A percentile compares a stretch with the other conserved stretches of the same genome.
Evolutionary conservation across 306 rosid species (phyloP).

Genomic region (Vigna nakashimae): DNA sequence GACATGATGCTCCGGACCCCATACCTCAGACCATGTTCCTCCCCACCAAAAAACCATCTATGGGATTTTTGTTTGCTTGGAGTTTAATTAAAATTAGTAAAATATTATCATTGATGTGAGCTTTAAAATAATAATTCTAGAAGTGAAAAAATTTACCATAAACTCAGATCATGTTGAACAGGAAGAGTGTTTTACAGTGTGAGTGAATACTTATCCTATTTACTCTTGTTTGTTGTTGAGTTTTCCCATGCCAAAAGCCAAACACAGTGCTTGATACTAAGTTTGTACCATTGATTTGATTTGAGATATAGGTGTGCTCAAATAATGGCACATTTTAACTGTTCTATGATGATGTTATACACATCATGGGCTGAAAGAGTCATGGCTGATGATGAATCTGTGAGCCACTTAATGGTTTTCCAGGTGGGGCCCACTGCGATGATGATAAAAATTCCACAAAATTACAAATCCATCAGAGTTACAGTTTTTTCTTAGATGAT

Average conservation of each 20-base stretch:
- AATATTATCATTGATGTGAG: no score
- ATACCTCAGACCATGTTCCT: conserved; percentile 27
- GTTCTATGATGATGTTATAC: conserved; percentile 45
- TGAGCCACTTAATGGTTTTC: conserved; percentile 46
- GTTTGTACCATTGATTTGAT: conserved; percentile 30
- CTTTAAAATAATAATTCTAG: no score
- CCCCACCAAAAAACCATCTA: conserved; percentile 57
- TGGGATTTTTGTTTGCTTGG: conserved; percentile 40
- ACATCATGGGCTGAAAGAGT: conserved; percentile 56
- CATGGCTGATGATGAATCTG: conserved; percentile 48
- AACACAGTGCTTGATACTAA: conserved; percentile 29
- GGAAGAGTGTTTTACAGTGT: no score
- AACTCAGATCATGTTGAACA: no score
- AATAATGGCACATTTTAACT: conserved; percentile 52
- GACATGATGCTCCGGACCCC: conserved; percentile 63
- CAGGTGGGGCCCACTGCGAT: conserved; percentile 48
- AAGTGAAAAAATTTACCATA: no score
- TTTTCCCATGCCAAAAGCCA: conserved; percentile 35
- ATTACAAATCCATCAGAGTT: conserved; percentile 40
- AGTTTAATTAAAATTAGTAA: not conserved
- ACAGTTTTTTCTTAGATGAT: conserved; percentile 13
- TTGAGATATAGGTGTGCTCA: conserved; percentile 44
- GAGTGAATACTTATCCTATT: no score
- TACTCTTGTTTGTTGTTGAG: not conserved
- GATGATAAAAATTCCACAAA: conserved; percentile 40